These are phyloP conservation scores for Parsonsia alboflavescens DNA, from an alignment of 257 asterid species.

Conservation along the genomic window DNA sequence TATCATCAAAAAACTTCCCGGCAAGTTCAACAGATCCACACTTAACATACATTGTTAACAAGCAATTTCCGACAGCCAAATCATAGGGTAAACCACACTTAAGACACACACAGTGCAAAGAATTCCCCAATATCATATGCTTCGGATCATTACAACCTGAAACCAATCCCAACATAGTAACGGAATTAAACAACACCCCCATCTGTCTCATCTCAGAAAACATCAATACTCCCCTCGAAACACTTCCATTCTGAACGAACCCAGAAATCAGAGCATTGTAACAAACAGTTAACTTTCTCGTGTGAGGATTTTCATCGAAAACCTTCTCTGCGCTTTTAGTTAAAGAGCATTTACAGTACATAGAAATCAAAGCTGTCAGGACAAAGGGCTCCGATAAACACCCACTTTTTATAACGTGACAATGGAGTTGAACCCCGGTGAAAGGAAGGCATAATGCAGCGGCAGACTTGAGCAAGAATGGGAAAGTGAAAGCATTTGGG, in stretches of 20 bases:
- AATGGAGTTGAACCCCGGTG: conserved; percentile 59
- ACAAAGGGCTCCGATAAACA: conserved; percentile 75
- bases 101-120: conserved; percentile 50
- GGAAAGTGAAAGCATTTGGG: conserved; percentile 85
- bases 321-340: conserved; percentile 39
- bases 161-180: conserved; percentile 74
- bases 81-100: conserved; percentile 45
- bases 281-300: conserved; percentile 48
- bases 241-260: conserved; percentile 30
- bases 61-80: conserved; percentile 60
- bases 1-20: conserved; percentile 49
- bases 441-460: conserved; percentile 47
- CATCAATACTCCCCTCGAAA: conserved; percentile 39
- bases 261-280: conserved; percentile 86
- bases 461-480: conserved; percentile 73
- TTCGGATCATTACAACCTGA: conserved; percentile 49
- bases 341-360: conserved; percentile 44
- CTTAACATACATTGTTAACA: conserved; percentile 72
- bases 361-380: conserved; percentile 56
- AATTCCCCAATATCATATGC: conserved; percentile 52
- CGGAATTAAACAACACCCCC: conserved; percentile 31
- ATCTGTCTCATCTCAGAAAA: conserved; percentile 50
- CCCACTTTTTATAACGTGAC: conserved; percentile 67
- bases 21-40: conserved; percentile 58
- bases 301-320: conserved; percentile 69